A percentile compares a stretch with the other conserved stretches of the same genome.
These are phyloP conservation scores for Crithidia fasciculata DNA, from an alignment of 208 protist species.

Conservation along the genomic window DNA sequence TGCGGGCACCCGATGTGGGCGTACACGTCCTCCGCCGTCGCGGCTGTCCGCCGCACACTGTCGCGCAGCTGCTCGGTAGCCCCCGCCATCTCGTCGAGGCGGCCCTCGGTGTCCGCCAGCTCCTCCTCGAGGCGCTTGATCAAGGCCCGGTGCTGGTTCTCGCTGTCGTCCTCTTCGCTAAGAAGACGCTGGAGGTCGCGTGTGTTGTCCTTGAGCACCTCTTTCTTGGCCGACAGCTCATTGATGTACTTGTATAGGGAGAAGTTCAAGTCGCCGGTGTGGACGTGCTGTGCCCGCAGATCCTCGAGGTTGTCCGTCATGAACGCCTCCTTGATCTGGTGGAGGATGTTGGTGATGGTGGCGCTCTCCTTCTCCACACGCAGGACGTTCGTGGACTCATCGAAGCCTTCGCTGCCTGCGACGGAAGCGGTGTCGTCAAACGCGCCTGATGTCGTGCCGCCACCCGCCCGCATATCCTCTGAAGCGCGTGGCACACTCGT, in stretches of 20 bases:
- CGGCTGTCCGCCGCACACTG: conserved; percentile 63
- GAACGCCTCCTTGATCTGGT: conserved; percentile 83
- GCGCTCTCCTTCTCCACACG: conserved; percentile 51
- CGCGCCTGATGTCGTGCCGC: conserved; percentile 9
- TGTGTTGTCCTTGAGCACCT: conserved; percentile 91
- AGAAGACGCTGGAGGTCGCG: conserved; percentile 79
- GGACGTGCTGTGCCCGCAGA: conserved; percentile 84
- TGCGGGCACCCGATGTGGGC: conserved; percentile 68
- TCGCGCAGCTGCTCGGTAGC: conserved; percentile 60
- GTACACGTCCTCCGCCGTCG: conserved; percentile 84
- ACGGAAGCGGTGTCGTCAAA: conserved; percentile 18
- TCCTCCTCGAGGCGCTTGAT: conserved; percentile 92
- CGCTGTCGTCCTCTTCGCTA: conserved; percentile 79
- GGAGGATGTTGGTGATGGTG: conserved; percentile 80
- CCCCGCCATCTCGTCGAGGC: conserved; percentile 71
- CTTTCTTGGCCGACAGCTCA: conserved; percentile 92
- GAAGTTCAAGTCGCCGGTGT: conserved; percentile 95
- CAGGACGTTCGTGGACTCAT: conserved; percentile 39
- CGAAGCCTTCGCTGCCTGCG: conserved; percentile 35
- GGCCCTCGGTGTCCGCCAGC: conserved; percentile 82
- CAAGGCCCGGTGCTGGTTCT: conserved; percentile 72
- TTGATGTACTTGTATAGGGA: conserved; percentile 97
- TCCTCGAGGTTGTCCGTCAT: conserved; percentile 85
- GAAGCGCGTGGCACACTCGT: conserved; percentile 7
- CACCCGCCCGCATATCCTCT: conserved; percentile 18